Base-by-base conservation (phyloP, 495 filamentous ascomycete genomes). In the Zalerion maritima region DNA sequence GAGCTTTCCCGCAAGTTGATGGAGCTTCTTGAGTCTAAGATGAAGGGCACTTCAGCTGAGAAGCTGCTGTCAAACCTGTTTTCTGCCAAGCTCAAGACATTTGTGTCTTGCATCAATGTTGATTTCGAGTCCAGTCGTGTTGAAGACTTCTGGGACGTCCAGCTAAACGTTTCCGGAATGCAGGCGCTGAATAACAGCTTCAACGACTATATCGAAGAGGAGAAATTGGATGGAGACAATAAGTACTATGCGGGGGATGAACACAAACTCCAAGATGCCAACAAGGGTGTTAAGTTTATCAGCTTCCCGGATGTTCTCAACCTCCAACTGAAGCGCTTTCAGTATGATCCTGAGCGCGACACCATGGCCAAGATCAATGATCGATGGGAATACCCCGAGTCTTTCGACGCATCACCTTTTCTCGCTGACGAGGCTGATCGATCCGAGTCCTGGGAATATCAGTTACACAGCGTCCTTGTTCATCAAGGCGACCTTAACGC, bases 321-420 rank as follows among this genome's bases (percentile, higher is more conserved):
- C 49, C 62, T 99, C 12, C 89, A 99, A 50, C 67, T 99, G 22
- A 99, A 99, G 54, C 78, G 89, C 12, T 99, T 99, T 51, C 85
- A 94, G 47, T 99, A 99, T 47, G 87, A 99, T 55, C 73, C 94
- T 37, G 75, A 92, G 25, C 75, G 79, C 28, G 84, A 94, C 50
- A 84, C 81, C 14, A 94, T 94, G 89, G 92, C 87, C 74, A 99
- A 99, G 57, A 80, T 99, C 46, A 96, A 99, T 47, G 89, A 96
- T 46, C 78, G 87, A 26, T 93, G 94, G 52, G 89, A 93, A 36
- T 99, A 94, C 50, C 89, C 89, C 4, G 82, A 94, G 45, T 69
- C 78, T 40, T 91, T 91, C 44, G 85, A 99, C 53, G 81, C 86
- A 4, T 58, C 74, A 3, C 83, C 80, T 6, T 99, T 92, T 47